A percentile compares a stretch with the other conserved stretches of the same genome.
Conservation (phyloP, 495 filamentous ascomycete species). For the Penicillium goetzii region DNA sequence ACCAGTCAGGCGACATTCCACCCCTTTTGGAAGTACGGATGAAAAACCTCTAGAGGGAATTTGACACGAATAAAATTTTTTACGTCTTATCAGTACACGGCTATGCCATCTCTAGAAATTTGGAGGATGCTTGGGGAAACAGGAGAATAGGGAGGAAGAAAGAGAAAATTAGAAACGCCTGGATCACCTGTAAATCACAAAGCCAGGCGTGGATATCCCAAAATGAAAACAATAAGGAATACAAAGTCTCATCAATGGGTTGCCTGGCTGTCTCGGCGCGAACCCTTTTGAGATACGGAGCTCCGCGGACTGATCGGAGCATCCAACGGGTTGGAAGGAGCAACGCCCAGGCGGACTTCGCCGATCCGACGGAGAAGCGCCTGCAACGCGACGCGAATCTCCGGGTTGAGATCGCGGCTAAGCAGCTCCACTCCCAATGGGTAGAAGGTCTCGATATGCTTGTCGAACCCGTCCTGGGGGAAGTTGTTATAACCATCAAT, state of each 20-base stretch:
- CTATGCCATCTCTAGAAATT: slow-evolving; percentile 37
- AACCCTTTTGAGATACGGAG: slow-evolving; percentile 39
- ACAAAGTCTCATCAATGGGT: slow-evolving; percentile 16
- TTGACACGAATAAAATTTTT: slow-evolving; percentile 13
- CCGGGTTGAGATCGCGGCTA: slow-evolving; percentile 74
- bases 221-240: slow-evolving; percentile 24
- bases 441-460: slow-evolving; percentile 81
- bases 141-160: slow-evolving; percentile 8
- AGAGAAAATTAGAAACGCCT: slow-evolving; percentile 25
- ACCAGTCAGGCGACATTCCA: slow-evolving; percentile 54
- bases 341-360: slow-evolving; percentile 75
- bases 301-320: slow-evolving; percentile 52
- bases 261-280: slow-evolving; percentile 36
- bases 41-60: slow-evolving; percentile 1
- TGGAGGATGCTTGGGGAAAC: slow-evolving; percentile 15
- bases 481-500: slow-evolving; percentile 92
- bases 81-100: slow-evolving; percentile 37
- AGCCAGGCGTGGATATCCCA: slow-evolving; percentile 42
- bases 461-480: slow-evolving; percentile 77
- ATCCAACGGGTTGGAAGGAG: slow-evolving; percentile 39
- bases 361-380: slow-evolving; percentile 77
- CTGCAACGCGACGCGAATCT: slow-evolving; percentile 77
- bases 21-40: slow-evolving; percentile 43
- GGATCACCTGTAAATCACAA: slow-evolving; percentile 29
- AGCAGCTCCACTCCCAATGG: slow-evolving; percentile 84